These are phyloP conservation scores for Suillus weaverae DNA, from an alignment of 768 basidiomycete species.

Conservation along the genomic window DNA sequence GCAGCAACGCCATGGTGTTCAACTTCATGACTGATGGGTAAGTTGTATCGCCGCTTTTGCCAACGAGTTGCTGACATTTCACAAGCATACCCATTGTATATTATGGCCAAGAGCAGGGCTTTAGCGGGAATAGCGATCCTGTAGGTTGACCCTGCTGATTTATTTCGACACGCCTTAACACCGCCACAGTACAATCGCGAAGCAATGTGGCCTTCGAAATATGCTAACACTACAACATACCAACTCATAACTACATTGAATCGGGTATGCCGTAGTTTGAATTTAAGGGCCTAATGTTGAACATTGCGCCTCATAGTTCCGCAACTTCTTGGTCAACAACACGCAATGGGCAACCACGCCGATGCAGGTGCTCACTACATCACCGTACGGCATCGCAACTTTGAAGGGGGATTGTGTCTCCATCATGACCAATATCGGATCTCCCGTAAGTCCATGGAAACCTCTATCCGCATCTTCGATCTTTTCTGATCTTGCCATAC, in stretches of 20 bases:
- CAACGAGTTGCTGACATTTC: neutral
- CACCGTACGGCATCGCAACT: slow-evolving; percentile 55
- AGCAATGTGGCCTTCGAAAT: slow-evolving; percentile 70
- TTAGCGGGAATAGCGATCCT: slow-evolving; percentile 64
- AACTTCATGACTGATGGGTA: slow-evolving; percentile 75
- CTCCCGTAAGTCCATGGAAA: slow-evolving; percentile 48
- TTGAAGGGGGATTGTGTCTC: slow-evolving; percentile 64
- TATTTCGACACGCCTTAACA: slow-evolving; percentile 8
- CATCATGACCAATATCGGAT: slow-evolving; percentile 71
- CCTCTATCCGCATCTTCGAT: neutral
- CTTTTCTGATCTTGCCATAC: neutral
- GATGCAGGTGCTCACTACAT: slow-evolving; percentile 51
- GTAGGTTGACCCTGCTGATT: slow-evolving; percentile 36
- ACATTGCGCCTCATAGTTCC: slow-evolving; percentile 40
- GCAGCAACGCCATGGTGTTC: slow-evolving; percentile 72
- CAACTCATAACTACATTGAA: slow-evolving; percentile 62
- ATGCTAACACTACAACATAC: slow-evolving; percentile 58
- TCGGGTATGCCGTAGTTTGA: slow-evolving; percentile 35
- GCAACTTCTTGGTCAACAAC: slow-evolving; percentile 60
- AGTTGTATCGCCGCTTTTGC: slow-evolving; percentile 1
- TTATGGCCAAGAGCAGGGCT: slow-evolving; percentile 78
- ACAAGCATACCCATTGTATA: slow-evolving; percentile 74
- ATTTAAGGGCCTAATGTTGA: neutral
- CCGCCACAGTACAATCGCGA: slow-evolving; percentile 64
- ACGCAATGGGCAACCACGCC: slow-evolving; percentile 52